Conservation (phyloP, 345 rosid genomes). For the Eutrema yunnanense region DNA sequence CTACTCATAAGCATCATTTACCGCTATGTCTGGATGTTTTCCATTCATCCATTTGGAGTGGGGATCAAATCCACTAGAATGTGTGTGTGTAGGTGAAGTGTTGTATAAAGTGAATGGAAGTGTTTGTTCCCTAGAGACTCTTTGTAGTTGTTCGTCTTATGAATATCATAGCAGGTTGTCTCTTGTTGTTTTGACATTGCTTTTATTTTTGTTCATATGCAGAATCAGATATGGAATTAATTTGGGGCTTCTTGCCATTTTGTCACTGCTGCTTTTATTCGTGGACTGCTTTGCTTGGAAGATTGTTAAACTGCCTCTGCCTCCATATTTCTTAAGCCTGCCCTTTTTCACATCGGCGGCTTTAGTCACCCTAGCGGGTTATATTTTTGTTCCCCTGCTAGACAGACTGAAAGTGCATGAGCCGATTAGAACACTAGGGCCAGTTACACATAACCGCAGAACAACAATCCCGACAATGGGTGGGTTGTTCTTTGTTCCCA, state of each 20-base stretch:
- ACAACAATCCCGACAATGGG: slow-evolving; percentile 80
- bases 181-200: slow-evolving; percentile 5
- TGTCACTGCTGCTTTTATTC: slow-evolving; percentile 45
- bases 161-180: not conserved
- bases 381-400: slow-evolving; percentile 66
- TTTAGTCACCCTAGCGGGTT: slow-evolving; percentile 59
- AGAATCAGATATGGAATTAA: slow-evolving; percentile 71
- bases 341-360: slow-evolving; percentile 62
- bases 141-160: not conserved
- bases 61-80: not conserved
- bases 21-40: not conserved
- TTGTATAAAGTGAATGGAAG: not conserved
- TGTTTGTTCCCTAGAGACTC: too few relatives aligned
- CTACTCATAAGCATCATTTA: not conserved
- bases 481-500: slow-evolving; percentile 70
- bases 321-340: slow-evolving; percentile 54
- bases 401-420: slow-evolving; percentile 47
- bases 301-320: slow-evolving; percentile 80
- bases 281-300: slow-evolving; percentile 90
- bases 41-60: not conserved
- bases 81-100: not conserved
- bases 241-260: slow-evolving; percentile 56
- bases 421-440: slow-evolving; percentile 38
- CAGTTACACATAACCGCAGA: slow-evolving; percentile 38
- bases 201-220: slow-evolving; percentile 19